These are phyloP conservation scores for Talaromyces stipitatus DNA, from an alignment of 495 filamentous ascomycete species.

Conservation along the genomic window DNA sequence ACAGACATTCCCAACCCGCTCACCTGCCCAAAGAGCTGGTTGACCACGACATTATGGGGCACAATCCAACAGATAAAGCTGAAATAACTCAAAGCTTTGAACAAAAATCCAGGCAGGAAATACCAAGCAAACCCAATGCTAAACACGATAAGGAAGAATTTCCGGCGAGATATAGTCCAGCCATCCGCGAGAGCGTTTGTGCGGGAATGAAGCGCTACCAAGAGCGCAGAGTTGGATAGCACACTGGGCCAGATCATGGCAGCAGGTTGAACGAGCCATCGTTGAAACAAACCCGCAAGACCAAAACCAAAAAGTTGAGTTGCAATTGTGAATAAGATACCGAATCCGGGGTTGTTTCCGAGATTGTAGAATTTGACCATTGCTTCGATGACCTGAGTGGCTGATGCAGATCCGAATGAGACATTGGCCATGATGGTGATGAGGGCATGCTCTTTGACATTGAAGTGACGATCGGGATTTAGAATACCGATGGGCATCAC, in stretches of 20 bases:
- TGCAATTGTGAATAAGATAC: slow-evolving; percentile 59
- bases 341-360: slow-evolving; percentile 59
- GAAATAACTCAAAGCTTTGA: slow-evolving; percentile 85
- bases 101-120: slow-evolving; percentile 75
- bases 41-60: slow-evolving; percentile 60
- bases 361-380: slow-evolving; percentile 61
- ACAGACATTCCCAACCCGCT: slow-evolving; percentile 74
- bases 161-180: slow-evolving; percentile 73
- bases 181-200: slow-evolving; percentile 75
- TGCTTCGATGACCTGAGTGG: slow-evolving; percentile 62
- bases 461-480: slow-evolving; percentile 67
- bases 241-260: slow-evolving; percentile 93
- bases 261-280: slow-evolving; percentile 61
- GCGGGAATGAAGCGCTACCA: slow-evolving; percentile 77
- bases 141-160: slow-evolving; percentile 74
- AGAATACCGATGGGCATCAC: slow-evolving; percentile 47
- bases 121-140: slow-evolving; percentile 63
- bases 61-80: slow-evolving; percentile 88
- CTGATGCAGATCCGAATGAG: slow-evolving; percentile 54
- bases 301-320: slow-evolving; percentile 71
- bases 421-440: slow-evolving; percentile 69
- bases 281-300: slow-evolving; percentile 53
- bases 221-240: slow-evolving; percentile 79
- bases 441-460: slow-evolving; percentile 72
- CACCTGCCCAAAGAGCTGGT: slow-evolving; percentile 59